These are phyloP conservation scores for Chlamydomonas eustigma DNA, from an alignment of 139 green algal genomes.

Conservation along the genomic window DNA sequence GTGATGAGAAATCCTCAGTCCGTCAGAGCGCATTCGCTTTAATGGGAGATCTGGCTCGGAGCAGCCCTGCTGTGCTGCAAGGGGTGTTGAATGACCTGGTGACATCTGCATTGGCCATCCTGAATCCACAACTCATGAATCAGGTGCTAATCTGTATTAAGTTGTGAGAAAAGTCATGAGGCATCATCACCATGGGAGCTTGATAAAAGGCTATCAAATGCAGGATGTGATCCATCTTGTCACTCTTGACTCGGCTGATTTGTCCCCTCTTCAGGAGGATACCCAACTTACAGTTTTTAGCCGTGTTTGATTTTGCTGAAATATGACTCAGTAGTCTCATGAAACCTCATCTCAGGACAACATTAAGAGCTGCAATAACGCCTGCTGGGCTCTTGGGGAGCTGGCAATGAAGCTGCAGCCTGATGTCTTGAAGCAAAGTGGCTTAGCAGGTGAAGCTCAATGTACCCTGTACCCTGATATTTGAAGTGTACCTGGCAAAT, in stretches of 20 bases:
- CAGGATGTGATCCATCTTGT: too few relatives aligned
- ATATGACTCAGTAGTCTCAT: too few relatives aligned
- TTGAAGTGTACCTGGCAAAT: too few relatives aligned
- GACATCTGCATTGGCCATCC: slow-evolving; percentile 17
- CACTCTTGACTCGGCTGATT: too few relatives aligned
- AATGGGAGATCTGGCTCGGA: slow-evolving; percentile 82
- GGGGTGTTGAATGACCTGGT: slow-evolving; percentile 43
- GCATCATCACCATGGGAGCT: too few relatives aligned
- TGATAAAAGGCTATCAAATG: too few relatives aligned
- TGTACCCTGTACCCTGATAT: too few relatives aligned
- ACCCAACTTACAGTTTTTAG: too few relatives aligned
- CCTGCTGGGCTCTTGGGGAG: slow-evolving; percentile 89
- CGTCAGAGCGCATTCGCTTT: slow-evolving; percentile 90
- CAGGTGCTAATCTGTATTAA: too few relatives aligned
- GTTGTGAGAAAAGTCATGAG: too few relatives aligned
- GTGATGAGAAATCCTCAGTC: slow-evolving; percentile 45
- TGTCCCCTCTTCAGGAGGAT: too few relatives aligned
- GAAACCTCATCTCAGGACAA: background rate
- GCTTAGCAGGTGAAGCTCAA: background rate
- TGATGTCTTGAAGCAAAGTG: slow-evolving; percentile 38
- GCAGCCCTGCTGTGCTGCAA: slow-evolving; percentile 48
- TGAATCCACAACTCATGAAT: slow-evolving; percentile 14
- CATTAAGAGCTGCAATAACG: slow-evolving; percentile 77
- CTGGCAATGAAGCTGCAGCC: slow-evolving; percentile 65
- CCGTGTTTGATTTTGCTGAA: too few relatives aligned